Conservation (phyloP, 257 asterid species). For the Penstemon davidsonii region DNA sequence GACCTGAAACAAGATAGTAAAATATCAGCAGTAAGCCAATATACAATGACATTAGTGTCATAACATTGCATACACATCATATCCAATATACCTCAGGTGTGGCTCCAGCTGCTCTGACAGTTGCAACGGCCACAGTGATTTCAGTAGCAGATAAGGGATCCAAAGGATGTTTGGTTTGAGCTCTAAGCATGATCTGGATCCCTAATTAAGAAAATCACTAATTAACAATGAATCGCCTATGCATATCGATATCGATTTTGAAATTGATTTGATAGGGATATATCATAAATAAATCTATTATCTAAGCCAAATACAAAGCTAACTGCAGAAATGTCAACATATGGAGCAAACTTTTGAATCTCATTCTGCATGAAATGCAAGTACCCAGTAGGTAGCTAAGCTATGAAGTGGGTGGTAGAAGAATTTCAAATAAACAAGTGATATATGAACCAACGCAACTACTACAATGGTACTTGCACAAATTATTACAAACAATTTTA, state of each 20-base stretch:
- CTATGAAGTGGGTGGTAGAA: not conserved
- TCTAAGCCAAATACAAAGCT: constrained; percentile 16
- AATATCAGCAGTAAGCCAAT: constrained; percentile 12
- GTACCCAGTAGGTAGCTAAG: not conserved
- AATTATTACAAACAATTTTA: not conserved
- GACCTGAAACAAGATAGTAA: constrained; percentile 51
- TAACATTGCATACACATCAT: constrained; percentile 15
- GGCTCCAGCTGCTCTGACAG: constrained; percentile 97
- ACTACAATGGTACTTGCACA: too few species aligned
- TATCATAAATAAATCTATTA: constrained; percentile 20
- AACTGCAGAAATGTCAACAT: not conserved
- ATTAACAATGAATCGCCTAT: constrained; percentile 16
- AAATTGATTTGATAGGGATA: constrained; percentile 2
- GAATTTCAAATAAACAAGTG: constrained; percentile 22
- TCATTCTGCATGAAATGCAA: not conserved
- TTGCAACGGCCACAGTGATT: constrained; percentile 86
- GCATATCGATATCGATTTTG: not conserved
- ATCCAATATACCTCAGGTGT: constrained; percentile 77
- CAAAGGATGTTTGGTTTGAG: constrained; percentile 88
- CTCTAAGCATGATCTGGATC: constrained; percentile 55
- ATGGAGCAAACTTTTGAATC: constrained; percentile 10
- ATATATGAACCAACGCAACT: not conserved
- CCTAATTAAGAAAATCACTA: constrained; percentile 45
- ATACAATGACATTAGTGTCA: not conserved
- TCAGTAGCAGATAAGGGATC: constrained; percentile 92